Percentiles rank a stretch among this genome's conserved stretches.
phyloP scores from a whole-genome alignment of 1,284 basidiomycete species.

The Lignosus rhinocerotis region DNA sequence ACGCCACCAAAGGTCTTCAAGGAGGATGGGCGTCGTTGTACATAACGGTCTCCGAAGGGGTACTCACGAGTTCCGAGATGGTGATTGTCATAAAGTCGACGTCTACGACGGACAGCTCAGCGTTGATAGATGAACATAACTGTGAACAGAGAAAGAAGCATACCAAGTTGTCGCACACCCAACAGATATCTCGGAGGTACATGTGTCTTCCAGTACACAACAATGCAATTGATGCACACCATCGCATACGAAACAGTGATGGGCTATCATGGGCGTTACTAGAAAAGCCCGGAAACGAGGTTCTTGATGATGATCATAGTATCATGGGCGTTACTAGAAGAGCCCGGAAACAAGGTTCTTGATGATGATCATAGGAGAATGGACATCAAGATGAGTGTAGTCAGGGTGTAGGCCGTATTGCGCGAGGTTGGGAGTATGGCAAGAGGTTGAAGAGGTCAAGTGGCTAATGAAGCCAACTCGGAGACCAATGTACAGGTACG shows the following conservation, averaged over 20 bases:
- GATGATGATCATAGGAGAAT: conserved; percentile 41
- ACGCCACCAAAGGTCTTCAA: conserved; percentile 10
- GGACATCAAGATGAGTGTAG: conserved; percentile 41
- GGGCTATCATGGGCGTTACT: conserved; percentile 36
- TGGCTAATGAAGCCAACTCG: conserved; percentile 35
- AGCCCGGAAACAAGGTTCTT: conserved; percentile 34
- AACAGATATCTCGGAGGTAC: conserved; percentile 42
- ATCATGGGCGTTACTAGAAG: too few relatives aligned
- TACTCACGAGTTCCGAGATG: conserved; percentile 32
- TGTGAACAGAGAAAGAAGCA: not conserved
- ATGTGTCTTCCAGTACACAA: conserved; percentile 46
- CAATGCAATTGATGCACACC: conserved; percentile 1
- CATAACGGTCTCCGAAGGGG: conserved; percentile 19
- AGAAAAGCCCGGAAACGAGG: conserved; percentile 42
- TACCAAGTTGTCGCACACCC: conserved; percentile 31
- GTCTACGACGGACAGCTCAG: conserved; percentile 11
- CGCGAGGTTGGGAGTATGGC: conserved; percentile 34
- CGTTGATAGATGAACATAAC: not conserved
- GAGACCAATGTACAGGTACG: conserved; percentile 8
- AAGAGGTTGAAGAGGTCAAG: conserved; percentile 40
- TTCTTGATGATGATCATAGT: conserved; percentile 45
- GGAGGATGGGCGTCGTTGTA: conserved; percentile 2
- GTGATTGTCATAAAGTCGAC: conserved; percentile 12
- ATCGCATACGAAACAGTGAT: conserved; percentile 36
- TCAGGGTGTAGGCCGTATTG: conserved; percentile 43